These are phyloP conservation scores for Chytridium lagenaria DNA, from an alignment of 371 early-diverging fungal species.

Conservation along the genomic window DNA sequence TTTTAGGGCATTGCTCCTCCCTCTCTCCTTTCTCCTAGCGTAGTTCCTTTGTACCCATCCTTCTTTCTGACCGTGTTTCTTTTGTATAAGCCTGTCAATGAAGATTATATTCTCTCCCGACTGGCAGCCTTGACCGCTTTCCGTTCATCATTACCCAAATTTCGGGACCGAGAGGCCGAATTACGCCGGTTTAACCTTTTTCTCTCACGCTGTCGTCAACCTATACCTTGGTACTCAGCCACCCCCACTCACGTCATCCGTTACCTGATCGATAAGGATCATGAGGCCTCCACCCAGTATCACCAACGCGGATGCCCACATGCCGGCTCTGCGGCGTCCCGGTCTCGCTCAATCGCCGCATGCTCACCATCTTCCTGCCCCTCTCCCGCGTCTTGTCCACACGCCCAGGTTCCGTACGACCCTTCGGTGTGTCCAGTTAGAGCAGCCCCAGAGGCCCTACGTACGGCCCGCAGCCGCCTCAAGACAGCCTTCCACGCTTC, in stretches of 20 bases:
- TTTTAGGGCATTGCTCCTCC: background rate
- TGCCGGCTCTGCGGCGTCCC: background rate
- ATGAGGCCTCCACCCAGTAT: background rate
- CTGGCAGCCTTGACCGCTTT: background rate
- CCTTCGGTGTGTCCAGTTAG: background rate
- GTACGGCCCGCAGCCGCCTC: slow-evolving; percentile 12
- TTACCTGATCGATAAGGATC: background rate
- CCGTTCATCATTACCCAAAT: background rate
- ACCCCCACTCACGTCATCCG: background rate
- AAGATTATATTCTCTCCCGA: background rate
- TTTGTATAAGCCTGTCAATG: too few species aligned
- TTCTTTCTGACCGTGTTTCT: too few species aligned
- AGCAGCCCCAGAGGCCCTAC: slow-evolving; percentile 10
- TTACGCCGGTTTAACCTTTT: background rate
- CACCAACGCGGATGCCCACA: background rate
- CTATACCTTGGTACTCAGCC: background rate
- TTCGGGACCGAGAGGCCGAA: background rate
- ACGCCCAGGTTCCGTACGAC: background rate
- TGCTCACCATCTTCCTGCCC: too few species aligned
- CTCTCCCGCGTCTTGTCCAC: background rate
- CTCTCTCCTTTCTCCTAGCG: too few species aligned
- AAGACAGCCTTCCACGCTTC: background rate
- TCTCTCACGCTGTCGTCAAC: background rate
- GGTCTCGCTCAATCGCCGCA: background rate
- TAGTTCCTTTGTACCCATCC: too few species aligned